Evolutionary conservation across 176 grass and related monocot species (phyloP).

Genomic region (Musa acuminata): DNA sequence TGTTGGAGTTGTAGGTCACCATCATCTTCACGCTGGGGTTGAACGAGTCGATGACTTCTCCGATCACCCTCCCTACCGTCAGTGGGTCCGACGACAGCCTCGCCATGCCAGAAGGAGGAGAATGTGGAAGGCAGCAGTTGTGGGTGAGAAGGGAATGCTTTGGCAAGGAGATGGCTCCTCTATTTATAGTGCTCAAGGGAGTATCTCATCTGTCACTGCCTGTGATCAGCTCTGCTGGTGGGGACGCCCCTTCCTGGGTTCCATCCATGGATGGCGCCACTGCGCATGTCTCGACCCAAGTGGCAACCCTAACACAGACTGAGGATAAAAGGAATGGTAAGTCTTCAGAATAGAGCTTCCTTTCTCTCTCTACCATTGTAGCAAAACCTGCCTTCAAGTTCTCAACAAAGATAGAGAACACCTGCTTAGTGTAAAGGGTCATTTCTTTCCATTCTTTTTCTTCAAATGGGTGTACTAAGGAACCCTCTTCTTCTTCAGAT

Average conservation of each 20-base stretch:
- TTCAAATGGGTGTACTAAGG: too few species aligned
- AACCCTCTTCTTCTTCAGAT: too few species aligned
- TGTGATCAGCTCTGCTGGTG: not conserved
- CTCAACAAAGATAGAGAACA: too few species aligned
- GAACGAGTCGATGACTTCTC: conserved; percentile 83
- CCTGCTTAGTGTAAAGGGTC: too few species aligned
- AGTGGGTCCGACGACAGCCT: conserved; percentile 59
- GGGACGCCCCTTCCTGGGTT: not conserved
- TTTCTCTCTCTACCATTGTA: too few species aligned
- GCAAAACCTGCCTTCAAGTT: too few species aligned
- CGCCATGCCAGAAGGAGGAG: conserved; percentile 29
- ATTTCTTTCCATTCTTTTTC: too few species aligned
- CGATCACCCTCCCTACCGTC: conserved; percentile 73
- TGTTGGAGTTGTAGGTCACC: conserved; percentile 67
- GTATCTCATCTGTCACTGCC: not conserved
- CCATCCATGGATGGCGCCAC: not conserved
- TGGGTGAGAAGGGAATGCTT: too few species aligned
- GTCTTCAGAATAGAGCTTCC: too few species aligned
- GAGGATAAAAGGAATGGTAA: not conserved
- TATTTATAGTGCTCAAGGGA: not conserved
- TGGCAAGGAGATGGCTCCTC: not conserved
- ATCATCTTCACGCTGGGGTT: conserved; percentile 64
- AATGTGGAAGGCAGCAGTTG: too few species aligned
- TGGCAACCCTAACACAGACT: not conserved
- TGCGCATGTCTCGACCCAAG: not conserved